Evolutionary conservation across 768 basidiomycete species (phyloP), one percentile per base, ranked within the genome.

Genomic region (Imleria badia): DNA sequence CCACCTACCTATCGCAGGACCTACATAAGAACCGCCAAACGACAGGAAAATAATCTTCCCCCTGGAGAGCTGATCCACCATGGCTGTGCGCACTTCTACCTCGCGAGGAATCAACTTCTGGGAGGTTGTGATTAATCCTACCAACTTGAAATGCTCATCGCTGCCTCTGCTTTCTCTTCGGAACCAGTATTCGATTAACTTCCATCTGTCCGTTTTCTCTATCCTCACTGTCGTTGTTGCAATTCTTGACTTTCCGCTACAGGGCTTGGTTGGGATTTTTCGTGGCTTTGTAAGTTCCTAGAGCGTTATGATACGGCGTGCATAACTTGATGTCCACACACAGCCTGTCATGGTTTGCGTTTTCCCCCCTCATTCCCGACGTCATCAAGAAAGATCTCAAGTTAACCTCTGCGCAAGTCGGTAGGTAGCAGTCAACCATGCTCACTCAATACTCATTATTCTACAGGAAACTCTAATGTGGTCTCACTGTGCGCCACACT

Each of bases 331-430:
- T 34, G 22, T 39, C 15, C 13, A 2, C 14, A 15, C 30, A 13
- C 47, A 74, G 73, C 41, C 48, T 75, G 26, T 72, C 73, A 1
- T 79, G 82, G 84, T 84, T 84, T 52, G 82, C 83, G 1, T 84
- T 85, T 60, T 74, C 82, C n/a, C 83, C 83, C 0, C 76, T 85
- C 15, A 76, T 82, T 34, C 80, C 82, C 1, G 78, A 81, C 10
- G 80, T 75, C 30, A 83, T 85, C 68, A 77, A 76, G 57, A 60
- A 64, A 23, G 83, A 85, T 66, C 73, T 85, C 53, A 67, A 76
- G 2, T 69, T 85, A 22, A 78, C 79, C 5, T 58, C 72, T 10
- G 71, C 64, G 6, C 72, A 84, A 66, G 73, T 84, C 23, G 76
- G 71, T 71, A 33, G 12, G 66, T 51, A 13, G 14, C 23, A 38